Evolutionary conservation across 2,329 filamentous ascomycete genomes (phyloP), one percentile per base, ranked within the genome.

Genomic region (Pseudonectria foliicola): DNA sequence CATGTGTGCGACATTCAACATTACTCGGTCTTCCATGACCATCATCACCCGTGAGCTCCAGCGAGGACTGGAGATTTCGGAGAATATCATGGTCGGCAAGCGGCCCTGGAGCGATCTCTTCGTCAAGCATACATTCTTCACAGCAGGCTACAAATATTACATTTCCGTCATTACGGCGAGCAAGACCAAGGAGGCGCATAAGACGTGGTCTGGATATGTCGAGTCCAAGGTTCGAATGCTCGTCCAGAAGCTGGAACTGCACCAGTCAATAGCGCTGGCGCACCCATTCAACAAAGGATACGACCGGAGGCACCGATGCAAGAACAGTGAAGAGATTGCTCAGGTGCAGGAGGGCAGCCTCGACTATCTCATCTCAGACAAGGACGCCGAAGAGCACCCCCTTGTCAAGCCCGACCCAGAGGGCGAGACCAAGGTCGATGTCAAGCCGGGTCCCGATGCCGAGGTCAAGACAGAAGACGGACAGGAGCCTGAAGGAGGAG

Each of bases 1-100:
- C 32, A 96, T 95, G 89, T 96, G 92, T 59, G 83, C 92, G 2
- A 96, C 92, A 0, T 92, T 94, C 67, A 96, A 95, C 53, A 82
- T 98, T 41, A 89, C 85, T 3, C 70, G 77, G 45, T 96, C 90
- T 1, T 93, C 88, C 2, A 86, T 88, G 67, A 68, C 75, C 6
- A 78, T 95, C 32, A 88, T 98, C 53, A 76, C 87, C 46, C 74
- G 80, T 30, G 92, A 98, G 56, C 75, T 96, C 13, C 72, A 81
- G 44, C 78, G 85, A 25, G 92, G 82, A 5, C 76, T 81, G 33
- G 71, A 85, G 33, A 82, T 95, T 35, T 79, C 87, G 8, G 80
- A 85, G 43, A 77, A 79, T 48, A 93, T 98, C 42, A 82, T 90
- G 62, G 59, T 73, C 23, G 85, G 84, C 37, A 84, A 83, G 52